Conservation (phyloP, 2,329 filamentous ascomycete genomes). For the Aspergillus sp. region DNA sequence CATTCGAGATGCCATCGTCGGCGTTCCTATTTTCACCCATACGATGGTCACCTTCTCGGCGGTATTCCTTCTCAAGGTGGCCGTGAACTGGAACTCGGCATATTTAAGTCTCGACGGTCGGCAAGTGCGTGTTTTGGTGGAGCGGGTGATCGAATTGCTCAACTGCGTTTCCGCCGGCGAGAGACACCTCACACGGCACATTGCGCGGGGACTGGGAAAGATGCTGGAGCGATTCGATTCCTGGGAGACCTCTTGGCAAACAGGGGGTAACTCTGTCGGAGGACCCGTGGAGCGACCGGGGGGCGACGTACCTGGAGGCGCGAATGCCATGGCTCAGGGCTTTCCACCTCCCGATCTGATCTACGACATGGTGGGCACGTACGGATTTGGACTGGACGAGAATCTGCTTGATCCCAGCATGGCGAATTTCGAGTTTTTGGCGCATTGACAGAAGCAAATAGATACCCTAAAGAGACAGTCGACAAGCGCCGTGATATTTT, state of each 20-base stretch:
- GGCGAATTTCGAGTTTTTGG: constrained; percentile 41
- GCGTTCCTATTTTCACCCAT: constrained; percentile 48
- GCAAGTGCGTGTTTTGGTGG: constrained; percentile 38
- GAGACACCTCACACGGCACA: constrained; percentile 42
- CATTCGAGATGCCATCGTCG: constrained; percentile 50
- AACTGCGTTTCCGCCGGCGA: constrained; percentile 43
- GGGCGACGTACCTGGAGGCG: constrained; percentile 38
- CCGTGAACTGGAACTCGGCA: constrained; percentile 44
- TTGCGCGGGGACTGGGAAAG: constrained; percentile 42
- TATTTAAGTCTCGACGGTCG: constrained; percentile 41
- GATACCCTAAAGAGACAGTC: not conserved
- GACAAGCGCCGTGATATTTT: not conserved
- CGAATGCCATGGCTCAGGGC: constrained; percentile 42
- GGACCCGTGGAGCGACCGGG: constrained; percentile 14
- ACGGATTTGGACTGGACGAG: constrained; percentile 43
- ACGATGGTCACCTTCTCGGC: constrained; percentile 49
- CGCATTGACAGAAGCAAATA: constrained; percentile 22
- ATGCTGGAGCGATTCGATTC: constrained; percentile 44
- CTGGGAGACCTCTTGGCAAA: constrained; percentile 37
- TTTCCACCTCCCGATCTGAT: constrained; percentile 43
- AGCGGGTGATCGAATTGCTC: constrained; percentile 41
- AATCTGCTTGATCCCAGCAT: constrained; percentile 43
- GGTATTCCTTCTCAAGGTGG: constrained; percentile 47
- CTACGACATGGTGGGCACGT: constrained; percentile 45
- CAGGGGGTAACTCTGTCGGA: constrained; percentile 8